phyloP scores from a whole-genome alignment of 108 stramenopile species.

The Schizochytrium sp. region DNA sequence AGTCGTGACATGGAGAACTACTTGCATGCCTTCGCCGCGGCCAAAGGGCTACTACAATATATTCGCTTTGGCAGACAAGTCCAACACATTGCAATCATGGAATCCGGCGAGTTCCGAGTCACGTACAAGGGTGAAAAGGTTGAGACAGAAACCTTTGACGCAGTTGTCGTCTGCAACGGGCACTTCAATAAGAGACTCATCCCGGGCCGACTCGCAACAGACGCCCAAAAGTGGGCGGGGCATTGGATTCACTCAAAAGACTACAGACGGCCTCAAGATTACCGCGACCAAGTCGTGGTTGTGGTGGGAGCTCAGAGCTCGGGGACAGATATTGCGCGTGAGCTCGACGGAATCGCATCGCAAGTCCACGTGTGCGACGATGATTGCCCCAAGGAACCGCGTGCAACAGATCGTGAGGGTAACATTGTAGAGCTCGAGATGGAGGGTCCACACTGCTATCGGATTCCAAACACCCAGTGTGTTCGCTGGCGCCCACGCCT shows the following conservation, averaged over 20 bases:
- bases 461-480: not conserved
- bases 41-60: not conserved
- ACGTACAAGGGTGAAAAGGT: not conserved
- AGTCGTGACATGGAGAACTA: not conserved
- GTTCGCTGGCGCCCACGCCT: not conserved
- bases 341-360: not conserved
- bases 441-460: not conserved
- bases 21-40: not conserved
- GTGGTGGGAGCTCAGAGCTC: slow-evolving; percentile 13
- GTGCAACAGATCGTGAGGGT: not conserved
- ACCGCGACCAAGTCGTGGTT: not conserved
- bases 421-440: not conserved
- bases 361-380: not conserved
- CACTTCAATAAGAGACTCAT: not conserved
- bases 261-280: not conserved
- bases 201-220: not conserved
- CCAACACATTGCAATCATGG: not conserved
- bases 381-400: not conserved
- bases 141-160: not conserved
- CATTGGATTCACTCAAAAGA: not conserved
- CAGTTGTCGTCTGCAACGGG: not conserved
- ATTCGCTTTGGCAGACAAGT: not conserved
- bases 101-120: not conserved
- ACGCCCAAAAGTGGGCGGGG: not conserved
- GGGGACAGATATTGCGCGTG: not conserved